These are phyloP conservation scores for Fusarium neocosmosporiellum DNA, from an alignment of 2,329 filamentous ascomycete species.

Conservation along the genomic window DNA sequence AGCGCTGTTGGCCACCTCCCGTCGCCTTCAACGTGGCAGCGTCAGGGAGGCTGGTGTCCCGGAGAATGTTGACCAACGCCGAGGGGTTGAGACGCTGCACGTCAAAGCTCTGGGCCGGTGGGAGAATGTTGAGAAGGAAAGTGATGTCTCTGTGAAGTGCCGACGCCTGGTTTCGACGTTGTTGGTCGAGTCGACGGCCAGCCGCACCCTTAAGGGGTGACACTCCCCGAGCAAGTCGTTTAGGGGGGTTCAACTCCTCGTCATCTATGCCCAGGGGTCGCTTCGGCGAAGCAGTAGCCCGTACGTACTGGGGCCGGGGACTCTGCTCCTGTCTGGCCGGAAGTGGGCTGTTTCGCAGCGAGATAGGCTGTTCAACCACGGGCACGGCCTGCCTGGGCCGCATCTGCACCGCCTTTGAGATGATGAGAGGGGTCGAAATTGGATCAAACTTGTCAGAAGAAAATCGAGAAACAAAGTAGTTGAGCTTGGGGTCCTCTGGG, in stretches of 20 bases:
- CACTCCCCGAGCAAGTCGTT: conserved; percentile 88
- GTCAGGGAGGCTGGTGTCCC: conserved; percentile 74
- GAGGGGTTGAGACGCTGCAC: conserved; percentile 76
- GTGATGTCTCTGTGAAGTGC: conserved; percentile 78
- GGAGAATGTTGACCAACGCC: conserved; percentile 79
- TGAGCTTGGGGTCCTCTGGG: conserved; percentile 83
- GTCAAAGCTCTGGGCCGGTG: conserved; percentile 77
- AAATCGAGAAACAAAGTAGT: conserved; percentile 82
- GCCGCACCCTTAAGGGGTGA: conserved; percentile 94
- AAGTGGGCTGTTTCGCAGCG: conserved; percentile 58
- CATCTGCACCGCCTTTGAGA: conserved; percentile 84
- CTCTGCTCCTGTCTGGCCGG: conserved; percentile 52
- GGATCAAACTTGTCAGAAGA: conserved; percentile 80
- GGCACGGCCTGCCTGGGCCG: conserved; percentile 69
- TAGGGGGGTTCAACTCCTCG: conserved; percentile 78
- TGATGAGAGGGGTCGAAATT: conserved; percentile 81
- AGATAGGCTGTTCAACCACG: conserved; percentile 63
- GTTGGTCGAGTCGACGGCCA: conserved; percentile 84
- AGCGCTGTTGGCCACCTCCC: conserved; percentile 51
- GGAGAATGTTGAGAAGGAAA: conserved; percentile 78
- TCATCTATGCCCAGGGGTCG: conserved; percentile 76
- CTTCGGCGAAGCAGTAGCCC: conserved; percentile 66
- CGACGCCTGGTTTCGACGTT: conserved; percentile 71
- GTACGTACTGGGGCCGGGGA: conserved; percentile 61
- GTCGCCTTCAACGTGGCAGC: conserved; percentile 65